Base-by-base conservation (phyloP, 441 rosid genomes). In the Theobroma grandiflorum region DNA sequence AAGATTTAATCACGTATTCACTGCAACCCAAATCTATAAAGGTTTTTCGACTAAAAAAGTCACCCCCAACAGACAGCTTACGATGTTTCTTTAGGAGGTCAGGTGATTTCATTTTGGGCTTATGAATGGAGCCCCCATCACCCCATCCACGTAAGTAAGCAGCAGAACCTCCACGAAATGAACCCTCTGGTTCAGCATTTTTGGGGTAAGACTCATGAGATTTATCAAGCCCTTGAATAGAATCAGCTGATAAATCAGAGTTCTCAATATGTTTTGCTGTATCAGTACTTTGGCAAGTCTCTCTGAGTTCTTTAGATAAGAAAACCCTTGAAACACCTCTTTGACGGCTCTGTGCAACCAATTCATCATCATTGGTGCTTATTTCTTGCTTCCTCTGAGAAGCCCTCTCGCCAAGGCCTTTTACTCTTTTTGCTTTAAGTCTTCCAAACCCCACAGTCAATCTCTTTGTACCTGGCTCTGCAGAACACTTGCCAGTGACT, bases 21-120 rank as follows among this genome's bases (percentile, higher is more conserved):
- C 77, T 84, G 88, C 93, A 94, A 66, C 98, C 99, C 76, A 96
- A 67, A 42, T 91, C 95, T 71, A 74, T 78, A 84, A 94, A 96
- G 43, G 93, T 82, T 81, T 89, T 91, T 81, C 87, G 86, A 81
- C 97, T 94, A 76, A 92, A 92, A 85, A 96, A 94, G 71, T 86
- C 97, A 76, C 78, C 81, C 62, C 88, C 85, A 43, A 81, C 74
- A 49, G 87, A 53, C 59, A 37, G 10, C 77, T 81, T 87, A 43
- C 58, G 78, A 64, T 79, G 81, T 49, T 68, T 80, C 80, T 80
- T 89, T 52, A 47, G 78, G 77, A 79, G 75, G 67, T 84, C 84
- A 49, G 80, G 47, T 16, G 89, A 82, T 18, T 82, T 84, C 61
- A 82, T 75, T 70, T 42, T 65, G 45, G 57, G 68, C 72, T 82